Conservation (phyloP, 768 basidiomycete species). For the Exidia glandulosa region DNA sequence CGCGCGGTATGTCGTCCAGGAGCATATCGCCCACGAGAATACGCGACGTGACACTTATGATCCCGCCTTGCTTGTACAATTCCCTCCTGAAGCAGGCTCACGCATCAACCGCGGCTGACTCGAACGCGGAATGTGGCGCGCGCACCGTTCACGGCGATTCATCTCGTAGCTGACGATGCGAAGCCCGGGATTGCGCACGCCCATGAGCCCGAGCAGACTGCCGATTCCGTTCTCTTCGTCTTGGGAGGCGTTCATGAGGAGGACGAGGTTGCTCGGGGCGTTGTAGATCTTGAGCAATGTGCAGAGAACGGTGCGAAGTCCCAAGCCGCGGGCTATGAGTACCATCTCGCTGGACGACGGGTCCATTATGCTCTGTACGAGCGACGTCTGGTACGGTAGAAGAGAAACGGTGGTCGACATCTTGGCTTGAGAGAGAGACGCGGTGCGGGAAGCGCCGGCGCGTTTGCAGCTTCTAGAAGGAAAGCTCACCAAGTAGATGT, state of each 20-base stretch:
- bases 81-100: conserved; percentile 47
- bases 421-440: background rate
- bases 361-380: conserved; percentile 22
- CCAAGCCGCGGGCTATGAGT: conserved; percentile 74
- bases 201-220: conserved; percentile 87
- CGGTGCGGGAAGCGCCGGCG: too few species aligned
- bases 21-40: conserved; percentile 95
- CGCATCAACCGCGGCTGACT: background rate
- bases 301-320: conserved; percentile 72
- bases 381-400: background rate
- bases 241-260: conserved; percentile 72
- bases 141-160: conserved; percentile 64
- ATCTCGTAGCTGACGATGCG: conserved; percentile 77
- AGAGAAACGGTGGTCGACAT: background rate
- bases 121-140: background rate
- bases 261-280: conserved; percentile 67
- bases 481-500: too few species aligned
- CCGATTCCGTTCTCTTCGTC: conserved; percentile 89
- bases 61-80: conserved; percentile 78
- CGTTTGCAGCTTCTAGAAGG: too few species aligned
- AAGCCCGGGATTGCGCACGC: conserved; percentile 77
- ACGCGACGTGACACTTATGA: conserved; percentile 85
- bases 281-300: conserved; percentile 90
- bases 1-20: conserved; percentile 70
- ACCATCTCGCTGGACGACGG: conserved; percentile 63